These are phyloP conservation scores for Microcos paniculata DNA, from an alignment of 345 rosid genomes.

Conservation along the genomic window DNA sequence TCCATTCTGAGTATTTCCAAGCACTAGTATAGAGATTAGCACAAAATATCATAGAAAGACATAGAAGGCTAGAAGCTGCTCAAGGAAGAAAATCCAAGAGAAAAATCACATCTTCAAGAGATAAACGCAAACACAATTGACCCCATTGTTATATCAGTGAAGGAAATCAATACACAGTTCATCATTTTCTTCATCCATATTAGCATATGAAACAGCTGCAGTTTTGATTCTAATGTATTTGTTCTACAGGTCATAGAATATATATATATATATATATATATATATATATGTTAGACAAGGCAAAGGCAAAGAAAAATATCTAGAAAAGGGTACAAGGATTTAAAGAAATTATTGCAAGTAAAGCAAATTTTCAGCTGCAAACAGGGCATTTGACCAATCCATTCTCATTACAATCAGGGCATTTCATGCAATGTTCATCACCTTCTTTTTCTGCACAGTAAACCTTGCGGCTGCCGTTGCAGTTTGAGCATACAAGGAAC, in stretches of 20 bases:
- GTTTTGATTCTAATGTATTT: neutral
- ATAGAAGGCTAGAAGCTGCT: neutral
- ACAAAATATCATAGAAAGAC: neutral
- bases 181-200: neutral
- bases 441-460: constrained; percentile 15
- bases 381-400: constrained; percentile 70
- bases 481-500: constrained; percentile 65
- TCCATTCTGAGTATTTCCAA: neutral
- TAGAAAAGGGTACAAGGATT: neutral
- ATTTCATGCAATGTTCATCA: constrained; percentile 34
- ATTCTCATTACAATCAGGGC: constrained; percentile 78
- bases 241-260: too few relatives aligned
- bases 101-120: neutral
- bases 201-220: neutral
- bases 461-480: constrained; percentile 73
- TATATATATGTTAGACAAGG: neutral
- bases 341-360: neutral
- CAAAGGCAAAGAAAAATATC: neutral
- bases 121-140: neutral
- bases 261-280: too few relatives aligned
- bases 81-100: neutral
- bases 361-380: constrained; percentile 35
- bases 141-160: neutral
- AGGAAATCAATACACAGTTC: neutral
- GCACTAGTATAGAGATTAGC: neutral